phyloP scores from a whole-genome alignment of 257 asterid species.

The Penstemon barbatus region DNA sequence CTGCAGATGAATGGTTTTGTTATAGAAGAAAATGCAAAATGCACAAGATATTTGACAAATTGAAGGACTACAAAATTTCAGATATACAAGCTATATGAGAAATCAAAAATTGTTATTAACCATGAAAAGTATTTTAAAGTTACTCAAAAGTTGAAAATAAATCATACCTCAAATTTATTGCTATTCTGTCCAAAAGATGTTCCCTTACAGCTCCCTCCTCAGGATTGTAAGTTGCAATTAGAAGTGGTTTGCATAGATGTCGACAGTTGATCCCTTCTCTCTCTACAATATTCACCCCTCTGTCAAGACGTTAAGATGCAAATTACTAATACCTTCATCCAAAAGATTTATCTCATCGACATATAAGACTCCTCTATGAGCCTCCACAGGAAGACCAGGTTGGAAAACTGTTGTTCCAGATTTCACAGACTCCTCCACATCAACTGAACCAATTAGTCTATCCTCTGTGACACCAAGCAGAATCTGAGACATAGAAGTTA shows the following conservation, averaged over 20 bases:
- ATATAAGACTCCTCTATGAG: conserved; percentile 96
- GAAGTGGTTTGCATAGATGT: conserved; percentile 95
- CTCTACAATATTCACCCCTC: conserved; percentile 94
- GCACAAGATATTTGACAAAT: background rate
- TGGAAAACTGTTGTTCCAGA: conserved; percentile 95
- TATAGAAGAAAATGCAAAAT: conserved; percentile 27
- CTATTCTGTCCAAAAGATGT: conserved; percentile 95
- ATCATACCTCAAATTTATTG: conserved; percentile 85
- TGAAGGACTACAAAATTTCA: background rate
- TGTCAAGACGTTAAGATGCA: conserved; percentile 92
- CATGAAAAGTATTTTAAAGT: too few species aligned
- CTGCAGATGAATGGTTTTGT: conserved; percentile 66
- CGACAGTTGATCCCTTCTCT: conserved; percentile 98
- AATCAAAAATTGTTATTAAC: too few species aligned
- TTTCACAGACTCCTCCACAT: conserved; percentile 95
- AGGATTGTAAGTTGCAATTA: conserved; percentile 94
- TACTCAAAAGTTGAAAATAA: background rate
- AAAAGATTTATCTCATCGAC: conserved; percentile 96
- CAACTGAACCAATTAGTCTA: conserved; percentile 93
- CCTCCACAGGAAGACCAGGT: conserved; percentile 99
- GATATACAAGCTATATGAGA: background rate
- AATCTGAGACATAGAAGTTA: conserved; percentile 50
- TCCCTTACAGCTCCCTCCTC: conserved; percentile 97
- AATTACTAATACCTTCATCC: conserved; percentile 95
- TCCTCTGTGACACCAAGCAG: conserved; percentile 98